Evolutionary conservation across 306 rosid species (phyloP).

Genomic region (Notholithocarpus densiflorus): DNA sequence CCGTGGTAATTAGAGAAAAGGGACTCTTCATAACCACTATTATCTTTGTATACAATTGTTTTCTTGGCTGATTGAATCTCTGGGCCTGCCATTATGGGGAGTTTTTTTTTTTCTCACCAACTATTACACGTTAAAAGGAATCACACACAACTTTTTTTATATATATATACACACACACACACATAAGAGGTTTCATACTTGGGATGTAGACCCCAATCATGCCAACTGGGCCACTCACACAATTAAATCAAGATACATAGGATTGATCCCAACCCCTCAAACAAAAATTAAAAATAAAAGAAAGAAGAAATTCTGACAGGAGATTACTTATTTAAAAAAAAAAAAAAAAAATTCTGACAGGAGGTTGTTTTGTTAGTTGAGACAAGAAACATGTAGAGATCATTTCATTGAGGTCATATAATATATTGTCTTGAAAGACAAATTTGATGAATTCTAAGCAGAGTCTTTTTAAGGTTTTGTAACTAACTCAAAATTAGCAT

Average conservation of each 20-base stretch:
- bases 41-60: background rate
- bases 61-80: background rate
- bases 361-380: background rate
- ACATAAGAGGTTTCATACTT: no score
- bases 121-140: background rate
- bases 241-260: background rate
- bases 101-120: background rate
- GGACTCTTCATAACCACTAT: background rate
- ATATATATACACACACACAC: no score
- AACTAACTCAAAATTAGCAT: background rate
- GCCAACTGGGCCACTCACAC: no score
- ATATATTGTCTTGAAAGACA: no score
- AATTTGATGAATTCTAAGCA: background rate
- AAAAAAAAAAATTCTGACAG: background rate
- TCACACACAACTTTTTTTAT: background rate
- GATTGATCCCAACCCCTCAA: background rate
- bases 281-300: no score
- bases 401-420: no score
- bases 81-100: background rate
- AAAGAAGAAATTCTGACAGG: background rate
- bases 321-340: background rate
- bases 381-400: no score
- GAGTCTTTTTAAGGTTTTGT: background rate
- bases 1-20: background rate
- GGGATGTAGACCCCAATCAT: no score